phyloP scores from a whole-genome alignment of 768 basidiomycete genomes.

The Sistotremastrum suecicum region DNA sequence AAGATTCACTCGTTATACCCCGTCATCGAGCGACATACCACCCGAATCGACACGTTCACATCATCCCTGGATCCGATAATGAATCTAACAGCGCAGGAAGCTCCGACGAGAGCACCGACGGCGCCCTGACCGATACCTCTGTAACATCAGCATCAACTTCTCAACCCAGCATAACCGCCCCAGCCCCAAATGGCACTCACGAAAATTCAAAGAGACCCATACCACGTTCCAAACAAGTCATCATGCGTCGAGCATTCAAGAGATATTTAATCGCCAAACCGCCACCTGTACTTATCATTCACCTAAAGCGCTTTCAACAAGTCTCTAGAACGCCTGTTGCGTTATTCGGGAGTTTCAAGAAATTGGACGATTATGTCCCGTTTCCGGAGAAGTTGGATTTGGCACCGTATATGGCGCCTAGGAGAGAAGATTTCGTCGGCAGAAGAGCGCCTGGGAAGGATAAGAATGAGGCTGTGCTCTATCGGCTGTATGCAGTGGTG shows the following conservation, averaged over 20 bases:
- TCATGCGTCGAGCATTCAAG: conserved; percentile 81
- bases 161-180: conserved; percentile 3
- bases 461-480: conserved; percentile 32
- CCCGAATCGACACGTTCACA: too few species aligned
- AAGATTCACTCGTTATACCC: too few species aligned
- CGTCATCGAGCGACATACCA: too few species aligned
- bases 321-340: conserved; percentile 41
- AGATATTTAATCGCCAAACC: conserved; percentile 81
- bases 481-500: conserved; percentile 66
- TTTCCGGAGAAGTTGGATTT: conserved; percentile 85
- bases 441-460: conserved; percentile 25
- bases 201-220: conserved; percentile 7
- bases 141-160: conserved; percentile 12
- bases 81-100: conserved; percentile 16
- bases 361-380: conserved; percentile 80
- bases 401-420: conserved; percentile 75
- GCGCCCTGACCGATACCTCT: conserved; percentile 20
- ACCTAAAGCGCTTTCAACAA: conserved; percentile 92
- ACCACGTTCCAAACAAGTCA: conserved; percentile 39
- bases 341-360: conserved; percentile 65
- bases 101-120: conserved; percentile 18
- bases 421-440: conserved; percentile 42
- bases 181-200: conserved; percentile 2
- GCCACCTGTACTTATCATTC: conserved; percentile 82
- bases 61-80: conserved; percentile 6